Base-by-base conservation (phyloP, 345 rosid genomes). In the Acer saccharum region DNA sequence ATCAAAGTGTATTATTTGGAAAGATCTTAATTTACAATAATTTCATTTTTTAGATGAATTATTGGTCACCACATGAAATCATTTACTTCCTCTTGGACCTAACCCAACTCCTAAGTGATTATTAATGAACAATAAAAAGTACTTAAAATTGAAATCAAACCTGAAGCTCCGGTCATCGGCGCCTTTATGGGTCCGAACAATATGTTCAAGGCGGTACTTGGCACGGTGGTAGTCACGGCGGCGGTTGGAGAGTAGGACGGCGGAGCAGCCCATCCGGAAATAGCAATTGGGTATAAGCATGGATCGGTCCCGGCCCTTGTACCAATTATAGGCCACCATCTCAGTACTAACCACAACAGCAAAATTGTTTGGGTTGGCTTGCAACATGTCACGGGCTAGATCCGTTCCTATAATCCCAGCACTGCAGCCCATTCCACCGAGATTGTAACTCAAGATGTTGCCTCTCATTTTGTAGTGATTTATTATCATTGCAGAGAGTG, bases 401-500 rank as follows among this genome's bases (percentile, higher is more conserved):
- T 96, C 99, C n/a, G 90, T 70, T 0, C 87, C 89, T 18, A 94
- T 96, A 80, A 96, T 80, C 83, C 98, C 95, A 0, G 97, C 97
- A 39, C 98, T 92, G 82, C 98, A 96, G 1, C 99, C 98, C 99
- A 96, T 94, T 0, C 98, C 97, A 3, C 98, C 99, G 0, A 96
- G 93, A 69, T 96, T 96, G 85, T 88, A 96, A 79, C 98, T 96
- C 55, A 96, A 77, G 52, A 96, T 86, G 82, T 96, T 96, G 7
- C 99, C 97, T 73, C 98, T 86, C 99, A 94, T 96, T 75, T 92
- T 96, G 81, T 92, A 96, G 71, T 91, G 99, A 81, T 96, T 96
- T 27, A 96, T 96, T 29, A 94, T 85, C 97, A 96, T 96, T 1
- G 97, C 98, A 0, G 99, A 96, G 41, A 96, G 86, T 0, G 97